These are phyloP conservation scores for Mycena rosella DNA, from an alignment of 768 basidiomycete genomes.

Conservation along the genomic window DNA sequence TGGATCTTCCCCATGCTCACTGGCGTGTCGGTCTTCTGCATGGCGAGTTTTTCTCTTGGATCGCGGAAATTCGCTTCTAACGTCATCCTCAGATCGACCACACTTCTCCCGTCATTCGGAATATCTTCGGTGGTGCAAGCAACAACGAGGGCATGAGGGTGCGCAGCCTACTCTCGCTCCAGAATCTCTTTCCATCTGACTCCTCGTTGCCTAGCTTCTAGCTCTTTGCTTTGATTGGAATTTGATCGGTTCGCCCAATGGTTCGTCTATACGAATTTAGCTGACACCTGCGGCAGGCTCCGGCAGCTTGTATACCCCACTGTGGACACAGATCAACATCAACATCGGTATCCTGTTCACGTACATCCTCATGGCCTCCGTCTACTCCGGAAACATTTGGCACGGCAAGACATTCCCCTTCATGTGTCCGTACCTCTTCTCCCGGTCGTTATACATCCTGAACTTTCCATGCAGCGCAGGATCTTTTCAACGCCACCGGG, in stretches of 20 bases:
- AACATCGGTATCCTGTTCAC: conserved; percentile 40
- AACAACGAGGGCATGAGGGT: conserved; percentile 51
- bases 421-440: conserved; percentile 29
- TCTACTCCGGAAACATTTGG: conserved; percentile 42
- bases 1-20: conserved; percentile 49
- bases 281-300: conserved; percentile 27
- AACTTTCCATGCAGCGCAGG: conserved; percentile 39
- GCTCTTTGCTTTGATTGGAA: conserved; percentile 47
- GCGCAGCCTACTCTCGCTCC: background rate
- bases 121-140: conserved; percentile 53
- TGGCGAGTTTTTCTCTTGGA: conserved; percentile 35
- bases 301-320: conserved; percentile 21
- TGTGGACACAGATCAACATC: conserved; percentile 38
- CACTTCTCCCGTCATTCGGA: conserved; percentile 45
- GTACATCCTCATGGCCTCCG: conserved; percentile 38
- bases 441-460: conserved; percentile 23
- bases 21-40: conserved; percentile 49
- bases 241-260: conserved; percentile 38
- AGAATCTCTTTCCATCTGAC: conserved; percentile 13
- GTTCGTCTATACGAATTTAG: conserved; percentile 22
- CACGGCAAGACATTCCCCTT: conserved; percentile 37
- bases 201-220: conserved; percentile 37
- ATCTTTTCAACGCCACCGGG: conserved; percentile 25
- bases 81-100: conserved; percentile 24
- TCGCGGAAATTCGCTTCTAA: conserved; percentile 36